phyloP scores from a whole-genome alignment of 495 filamentous ascomycete genomes.

The Penicillium paxilli region DNA sequence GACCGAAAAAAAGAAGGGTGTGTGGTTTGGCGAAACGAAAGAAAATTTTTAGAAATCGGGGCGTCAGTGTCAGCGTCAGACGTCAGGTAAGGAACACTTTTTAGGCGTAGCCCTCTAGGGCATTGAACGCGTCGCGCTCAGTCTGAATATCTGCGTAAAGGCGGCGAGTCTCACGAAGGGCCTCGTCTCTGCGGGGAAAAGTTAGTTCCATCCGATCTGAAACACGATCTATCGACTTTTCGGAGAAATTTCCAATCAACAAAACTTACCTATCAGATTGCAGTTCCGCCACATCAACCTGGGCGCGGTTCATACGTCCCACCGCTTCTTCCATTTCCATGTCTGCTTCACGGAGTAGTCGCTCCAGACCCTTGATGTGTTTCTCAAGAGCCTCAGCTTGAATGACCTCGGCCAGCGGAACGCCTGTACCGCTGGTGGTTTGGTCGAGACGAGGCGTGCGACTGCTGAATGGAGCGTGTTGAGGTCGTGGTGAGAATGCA shows the following conservation, averaged over 20 bases:
- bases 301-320: constrained; percentile 84
- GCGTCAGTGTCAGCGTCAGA: neutral
- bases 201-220: constrained; percentile 10
- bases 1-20: neutral
- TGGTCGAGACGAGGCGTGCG: constrained; percentile 59
- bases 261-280: constrained; percentile 77
- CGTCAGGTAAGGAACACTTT: neutral
- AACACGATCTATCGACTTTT: constrained; percentile 18
- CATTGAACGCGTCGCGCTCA: constrained; percentile 57
- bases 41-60: no score
- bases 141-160: constrained; percentile 65
- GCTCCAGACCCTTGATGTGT: constrained; percentile 78
- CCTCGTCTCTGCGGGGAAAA: constrained; percentile 65
- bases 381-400: constrained; percentile 73
- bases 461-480: constrained; percentile 60
- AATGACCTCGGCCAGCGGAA: constrained; percentile 60
- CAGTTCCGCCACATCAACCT: constrained; percentile 90
- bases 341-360: constrained; percentile 77
- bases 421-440: constrained; percentile 56
- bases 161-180: constrained; percentile 75
- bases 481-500: constrained; percentile 49
- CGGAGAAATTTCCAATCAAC: neutral
- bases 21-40: constrained; percentile 1
- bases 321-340: constrained; percentile 95
- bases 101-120: constrained; percentile 31